Conservation (phyloP, 2,329 filamentous ascomycete species). For the Dactylellina cionopaga region DNA sequence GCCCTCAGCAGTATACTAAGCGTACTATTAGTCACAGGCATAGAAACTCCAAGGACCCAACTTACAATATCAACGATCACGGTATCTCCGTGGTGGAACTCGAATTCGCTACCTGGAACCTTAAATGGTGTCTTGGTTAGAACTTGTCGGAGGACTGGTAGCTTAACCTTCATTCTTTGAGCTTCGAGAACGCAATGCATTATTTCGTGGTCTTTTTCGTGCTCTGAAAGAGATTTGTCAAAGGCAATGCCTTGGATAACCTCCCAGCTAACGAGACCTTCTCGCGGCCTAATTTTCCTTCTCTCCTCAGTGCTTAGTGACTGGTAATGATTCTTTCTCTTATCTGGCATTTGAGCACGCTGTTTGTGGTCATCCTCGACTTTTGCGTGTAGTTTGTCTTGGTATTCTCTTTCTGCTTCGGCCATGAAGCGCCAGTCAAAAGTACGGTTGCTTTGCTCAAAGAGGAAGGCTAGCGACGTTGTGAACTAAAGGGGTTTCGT, state of each 20-base stretch:
- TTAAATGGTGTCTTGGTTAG: conserved; percentile 21
- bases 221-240: conserved; percentile 14
- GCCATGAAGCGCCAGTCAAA: conserved; percentile 48
- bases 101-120: conserved; percentile 32
- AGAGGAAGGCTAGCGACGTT: conserved; percentile 46
- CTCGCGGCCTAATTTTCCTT: conserved; percentile 23
- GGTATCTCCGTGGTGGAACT: conserved; percentile 35
- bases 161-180: conserved; percentile 41
- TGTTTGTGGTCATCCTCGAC: conserved; percentile 36
- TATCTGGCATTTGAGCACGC: conserved; percentile 35
- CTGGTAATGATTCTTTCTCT: conserved; percentile 28
- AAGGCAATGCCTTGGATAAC: conserved; percentile 32
- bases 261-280: conserved; percentile 45
- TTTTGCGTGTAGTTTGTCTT: conserved; percentile 27
- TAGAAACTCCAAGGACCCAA: not conserved
- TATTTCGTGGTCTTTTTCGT: conserved; percentile 48
- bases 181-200: conserved; percentile 44
- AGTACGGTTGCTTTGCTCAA: conserved; percentile 43
- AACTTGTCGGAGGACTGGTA: conserved; percentile 24
- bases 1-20: conserved; percentile 30
- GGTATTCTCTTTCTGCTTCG: conserved; percentile 29
- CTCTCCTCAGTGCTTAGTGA: conserved; percentile 21
- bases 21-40: not conserved
- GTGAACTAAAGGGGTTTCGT: conserved; percentile 25
- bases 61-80: conserved; percentile 43